Percentiles rank a stretch among this genome's conserved stretches.
These are phyloP conservation scores for Incumbomyces delicatus DNA, from an alignment of 2,329 filamentous ascomycete species.

Conservation along the genomic window DNA sequence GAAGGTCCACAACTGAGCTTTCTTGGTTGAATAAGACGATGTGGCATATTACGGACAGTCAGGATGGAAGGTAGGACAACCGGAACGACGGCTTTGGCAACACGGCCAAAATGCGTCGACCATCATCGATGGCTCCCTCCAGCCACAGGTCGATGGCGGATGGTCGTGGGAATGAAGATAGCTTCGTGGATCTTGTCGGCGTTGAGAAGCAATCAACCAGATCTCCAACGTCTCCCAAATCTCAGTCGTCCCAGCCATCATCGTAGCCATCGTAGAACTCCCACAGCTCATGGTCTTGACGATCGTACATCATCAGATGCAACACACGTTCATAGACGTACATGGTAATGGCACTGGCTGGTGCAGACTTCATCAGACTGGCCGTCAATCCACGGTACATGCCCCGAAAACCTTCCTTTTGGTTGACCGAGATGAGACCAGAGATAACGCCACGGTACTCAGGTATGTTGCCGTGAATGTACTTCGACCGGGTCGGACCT, in stretches of 20 bases:
- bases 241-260: constrained; percentile 18
- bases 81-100: too few species aligned
- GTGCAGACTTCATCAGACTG: constrained; percentile 79
- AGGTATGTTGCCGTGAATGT: constrained; percentile 81
- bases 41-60: too few species aligned
- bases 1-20: too few species aligned
- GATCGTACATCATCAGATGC: constrained; percentile 43
- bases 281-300: constrained; percentile 20
- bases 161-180: too few species aligned
- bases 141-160: too few species aligned
- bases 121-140: too few species aligned
- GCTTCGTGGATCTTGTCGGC: too few species aligned
- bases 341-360: constrained; percentile 84
- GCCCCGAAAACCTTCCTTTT: constrained; percentile 64
- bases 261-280: constrained; percentile 18
- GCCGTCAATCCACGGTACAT: constrained; percentile 83
- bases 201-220: too few species aligned
- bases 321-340: constrained; percentile 84
- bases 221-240: too few species aligned
- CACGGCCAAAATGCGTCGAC: too few species aligned
- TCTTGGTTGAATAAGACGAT: too few species aligned
- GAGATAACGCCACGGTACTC: constrained; percentile 59
- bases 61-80: too few species aligned
- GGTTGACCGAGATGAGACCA: constrained; percentile 59
- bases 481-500: constrained; percentile 68